Percentiles rank a stretch among this genome's conserved stretches.
Conservation (phyloP, 2,329 filamentous ascomycete genomes). For the Fusarium musae region DNA sequence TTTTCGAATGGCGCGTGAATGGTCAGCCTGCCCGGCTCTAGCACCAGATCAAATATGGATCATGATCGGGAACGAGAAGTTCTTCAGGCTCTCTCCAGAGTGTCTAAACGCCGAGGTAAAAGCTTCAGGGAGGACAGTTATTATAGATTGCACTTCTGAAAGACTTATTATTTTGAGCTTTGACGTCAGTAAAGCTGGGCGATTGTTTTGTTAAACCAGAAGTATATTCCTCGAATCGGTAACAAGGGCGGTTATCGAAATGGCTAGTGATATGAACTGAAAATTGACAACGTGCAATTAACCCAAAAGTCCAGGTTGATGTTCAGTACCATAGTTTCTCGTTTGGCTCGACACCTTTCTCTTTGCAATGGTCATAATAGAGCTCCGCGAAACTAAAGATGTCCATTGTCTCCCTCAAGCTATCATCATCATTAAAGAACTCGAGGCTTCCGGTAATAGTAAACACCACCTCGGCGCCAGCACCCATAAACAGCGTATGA, state of each 20-base stretch:
- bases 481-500: not conserved
- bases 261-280: not conserved
- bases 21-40: too few relatives aligned
- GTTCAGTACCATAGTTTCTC: not conserved
- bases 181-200: not conserved
- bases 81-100: not conserved
- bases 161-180: not conserved
- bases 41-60: not conserved
- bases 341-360: not conserved
- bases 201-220: too few relatives aligned
- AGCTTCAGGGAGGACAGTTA: too few relatives aligned
- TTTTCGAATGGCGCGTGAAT: too few relatives aligned
- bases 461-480: not conserved
- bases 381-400: not conserved
- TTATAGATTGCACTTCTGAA: not conserved
- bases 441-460: not conserved
- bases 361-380: not conserved
- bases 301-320: too few relatives aligned
- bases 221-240: too few relatives aligned
- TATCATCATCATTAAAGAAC: not conserved
- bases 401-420: constrained; percentile 1
- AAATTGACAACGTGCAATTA: too few relatives aligned
- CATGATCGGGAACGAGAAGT: not conserved
- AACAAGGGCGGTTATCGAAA: too few relatives aligned
- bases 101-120: not conserved